Percentiles rank a stretch among this genome's conserved stretches.
Conservation (phyloP, 1,284 basidiomycete species). For the Tylopilus sp. region DNA sequence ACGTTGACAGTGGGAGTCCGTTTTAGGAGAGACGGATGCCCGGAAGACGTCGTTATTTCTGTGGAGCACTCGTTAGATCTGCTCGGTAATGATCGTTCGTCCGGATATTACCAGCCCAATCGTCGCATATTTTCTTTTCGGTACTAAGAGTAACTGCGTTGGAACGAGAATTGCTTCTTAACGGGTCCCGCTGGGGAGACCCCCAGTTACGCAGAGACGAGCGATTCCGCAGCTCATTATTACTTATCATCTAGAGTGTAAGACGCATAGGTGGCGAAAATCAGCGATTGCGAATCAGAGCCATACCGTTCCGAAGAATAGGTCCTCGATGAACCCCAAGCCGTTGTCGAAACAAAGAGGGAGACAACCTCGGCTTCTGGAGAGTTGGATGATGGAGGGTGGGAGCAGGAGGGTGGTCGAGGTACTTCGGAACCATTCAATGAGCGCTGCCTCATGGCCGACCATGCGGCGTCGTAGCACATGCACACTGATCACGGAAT, state of each 20-base stretch:
- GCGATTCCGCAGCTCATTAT: neutral
- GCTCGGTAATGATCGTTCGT: neutral
- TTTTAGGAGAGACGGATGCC: neutral
- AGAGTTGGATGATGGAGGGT: conserved; percentile 9
- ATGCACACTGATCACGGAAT: conserved; percentile 14
- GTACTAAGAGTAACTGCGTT: neutral
- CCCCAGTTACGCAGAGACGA: neutral
- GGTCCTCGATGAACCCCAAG: conserved; percentile 5
- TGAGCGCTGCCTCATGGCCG: conserved; percentile 23
- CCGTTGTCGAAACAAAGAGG: conserved; percentile 7
- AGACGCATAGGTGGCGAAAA: neutral
- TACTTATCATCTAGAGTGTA: conserved; percentile 11
- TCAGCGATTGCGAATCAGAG: conserved; percentile 3
- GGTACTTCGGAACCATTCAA: conserved; percentile 6
- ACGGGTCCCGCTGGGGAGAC: neutral
- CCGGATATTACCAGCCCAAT: conserved; percentile 15
- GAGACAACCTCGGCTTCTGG: conserved; percentile 2
- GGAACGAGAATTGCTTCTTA: neutral
- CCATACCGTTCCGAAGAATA: conserved; percentile 13
- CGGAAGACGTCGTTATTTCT: conserved; percentile 2
- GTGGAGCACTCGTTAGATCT: conserved; percentile 9
- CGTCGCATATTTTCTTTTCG: neutral
- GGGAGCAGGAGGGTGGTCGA: conserved; percentile 2
- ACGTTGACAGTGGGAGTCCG: conserved; percentile 19
- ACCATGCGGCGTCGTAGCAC: conserved; percentile 24